Conservation (phyloP, 257 asterid genomes). For the Petunia axillaris region DNA sequence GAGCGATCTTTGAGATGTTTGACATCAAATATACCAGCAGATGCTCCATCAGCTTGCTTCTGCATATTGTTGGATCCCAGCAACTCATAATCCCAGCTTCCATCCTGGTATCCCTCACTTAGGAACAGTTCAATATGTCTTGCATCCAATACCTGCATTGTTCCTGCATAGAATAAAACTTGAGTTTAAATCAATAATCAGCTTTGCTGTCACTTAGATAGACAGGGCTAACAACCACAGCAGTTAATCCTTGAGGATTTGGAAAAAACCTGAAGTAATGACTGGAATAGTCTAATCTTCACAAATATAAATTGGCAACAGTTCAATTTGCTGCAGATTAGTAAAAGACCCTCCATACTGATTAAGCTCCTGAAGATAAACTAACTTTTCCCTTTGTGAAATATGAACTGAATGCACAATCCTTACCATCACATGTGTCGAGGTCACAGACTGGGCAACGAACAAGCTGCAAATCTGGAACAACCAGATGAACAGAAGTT, state of each 20-base stretch:
- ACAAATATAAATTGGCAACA: background rate
- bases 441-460: slow-evolving; percentile 96
- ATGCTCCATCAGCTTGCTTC: slow-evolving; percentile 67
- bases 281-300: slow-evolving; percentile 4
- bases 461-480: slow-evolving; percentile 92
- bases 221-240: background rate
- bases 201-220: background rate
- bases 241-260: background rate
- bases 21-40: slow-evolving; percentile 80
- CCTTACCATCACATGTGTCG: slow-evolving; percentile 89
- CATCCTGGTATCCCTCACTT: slow-evolving; percentile 60
- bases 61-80: slow-evolving; percentile 62
- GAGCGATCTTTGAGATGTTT: slow-evolving; percentile 71
- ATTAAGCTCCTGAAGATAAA: slow-evolving; percentile 7
- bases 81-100: slow-evolving; percentile 76
- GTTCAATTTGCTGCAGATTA: slow-evolving; percentile 6
- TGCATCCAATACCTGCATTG: slow-evolving; percentile 94
- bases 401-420: background rate
- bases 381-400: slow-evolving; percentile 1
- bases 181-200: slow-evolving; percentile 9
- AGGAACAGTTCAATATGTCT: slow-evolving; percentile 90
- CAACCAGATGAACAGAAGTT: slow-evolving; percentile 24
- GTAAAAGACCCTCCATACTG: background rate
- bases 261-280: background rate
- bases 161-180: slow-evolving; percentile 58